Base-by-base conservation (phyloP, 768 basidiomycete genomes). In the Neoboletus magnificus region DNA sequence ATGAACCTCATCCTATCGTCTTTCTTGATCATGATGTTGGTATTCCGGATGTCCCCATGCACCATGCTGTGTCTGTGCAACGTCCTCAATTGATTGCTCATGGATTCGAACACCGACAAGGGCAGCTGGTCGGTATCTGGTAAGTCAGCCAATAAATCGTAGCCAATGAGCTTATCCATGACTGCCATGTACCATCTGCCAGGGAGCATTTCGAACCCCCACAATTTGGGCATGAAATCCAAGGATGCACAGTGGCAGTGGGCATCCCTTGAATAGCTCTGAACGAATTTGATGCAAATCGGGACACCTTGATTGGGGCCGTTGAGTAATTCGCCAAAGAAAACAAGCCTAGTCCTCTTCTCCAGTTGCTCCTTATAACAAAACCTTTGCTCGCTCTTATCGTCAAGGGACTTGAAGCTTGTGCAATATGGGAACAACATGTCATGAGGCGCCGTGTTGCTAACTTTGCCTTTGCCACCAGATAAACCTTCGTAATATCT, bases 91-190 rank as follows among this genome's bases (percentile, higher is more conserved):
- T 3, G 1, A 1, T 20, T 8, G 1, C 16, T 2, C 9, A 40
- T n/a, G 4, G n/a, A 20, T 0, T 5, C 8, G 10, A 40, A 40
- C n/a, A 40, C 2, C 0, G 35, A 16, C 15, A 6, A 2, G 0
- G 4, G 35, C 1, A 35, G 27, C 3, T 3, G 5, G 35, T 0
- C 15, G 0, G 35, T 15, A 15, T 35, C 1, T 0, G 3, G 15
- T 5, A 15, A 1, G 15, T 15, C 35, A 3, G n/a, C n/a, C 39
- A 40, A 12, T 11, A 6, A 10, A 1, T n/a, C n/a, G 11, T 40
- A 40, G 4, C n/a, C 39, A 4, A n/a, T 5, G 3, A 40, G 39
- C 10, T 20, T 1, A 20, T 40, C 39, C 39, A 40, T 40, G 4
- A 40, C n/a, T 16, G 20, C 39, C 39, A 40, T 40, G 39, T n/a